Conservation (phyloP, 305 asterid genomes). For the Euphrasia arctica region DNA sequence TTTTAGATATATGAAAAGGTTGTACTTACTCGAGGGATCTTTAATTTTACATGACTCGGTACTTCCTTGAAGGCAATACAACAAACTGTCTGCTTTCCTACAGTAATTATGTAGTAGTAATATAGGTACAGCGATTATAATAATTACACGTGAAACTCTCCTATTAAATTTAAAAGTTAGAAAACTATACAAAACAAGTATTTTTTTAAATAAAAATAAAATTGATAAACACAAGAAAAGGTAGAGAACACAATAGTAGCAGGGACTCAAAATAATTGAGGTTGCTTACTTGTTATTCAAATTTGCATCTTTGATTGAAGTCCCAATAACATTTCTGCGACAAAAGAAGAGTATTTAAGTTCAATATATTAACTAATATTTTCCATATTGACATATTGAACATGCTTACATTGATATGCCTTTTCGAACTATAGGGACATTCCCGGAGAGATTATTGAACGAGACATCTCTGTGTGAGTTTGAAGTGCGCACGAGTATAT, state of each 20-base stretch:
- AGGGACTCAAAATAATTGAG: slow-evolving; percentile 2
- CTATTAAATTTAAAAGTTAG: background rate
- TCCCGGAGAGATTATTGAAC: slow-evolving; percentile 56
- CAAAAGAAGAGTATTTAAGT: slow-evolving; percentile 14
- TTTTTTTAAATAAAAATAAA: no score
- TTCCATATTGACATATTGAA: no score
- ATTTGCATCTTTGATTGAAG: slow-evolving; percentile 39
- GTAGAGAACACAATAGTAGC: background rate
- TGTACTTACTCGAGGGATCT: slow-evolving; percentile 42
- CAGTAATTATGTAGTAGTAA: slow-evolving; percentile 22
- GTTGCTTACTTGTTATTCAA: slow-evolving; percentile 42
- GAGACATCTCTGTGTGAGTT: slow-evolving; percentile 56
- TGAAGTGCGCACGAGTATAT: background rate
- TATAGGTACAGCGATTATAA: slow-evolving; percentile 6
- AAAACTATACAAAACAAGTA: background rate
- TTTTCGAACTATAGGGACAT: slow-evolving; percentile 32
- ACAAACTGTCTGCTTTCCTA: slow-evolving; percentile 42
- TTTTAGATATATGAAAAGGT: background rate
- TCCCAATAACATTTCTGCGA: slow-evolving; percentile 59
- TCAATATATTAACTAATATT: background rate
- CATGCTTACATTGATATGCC: slow-evolving; percentile 45
- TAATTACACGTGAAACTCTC: background rate
- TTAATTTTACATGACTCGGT: slow-evolving; percentile 34
- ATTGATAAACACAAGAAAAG: background rate
- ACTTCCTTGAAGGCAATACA: slow-evolving; percentile 44